A percentile compares a stretch with the other conserved stretches of the same genome.
phyloP scores from a whole-genome alignment of 2,329 filamentous ascomycete genomes.

The Penicillium hordei region DNA sequence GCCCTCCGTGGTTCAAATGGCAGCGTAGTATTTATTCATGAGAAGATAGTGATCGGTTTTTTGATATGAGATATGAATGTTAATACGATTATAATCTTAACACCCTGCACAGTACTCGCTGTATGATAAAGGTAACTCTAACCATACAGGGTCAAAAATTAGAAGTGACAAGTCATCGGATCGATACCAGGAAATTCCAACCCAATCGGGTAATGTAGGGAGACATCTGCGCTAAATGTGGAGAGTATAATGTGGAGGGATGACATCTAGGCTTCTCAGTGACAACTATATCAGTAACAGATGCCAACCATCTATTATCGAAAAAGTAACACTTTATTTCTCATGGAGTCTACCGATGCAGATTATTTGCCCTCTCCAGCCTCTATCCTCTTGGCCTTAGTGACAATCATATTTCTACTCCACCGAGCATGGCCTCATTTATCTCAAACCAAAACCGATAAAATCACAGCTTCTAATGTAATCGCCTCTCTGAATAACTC shows the following conservation, averaged over 20 bases:
- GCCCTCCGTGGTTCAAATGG: conserved; percentile 12
- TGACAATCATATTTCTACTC: conserved; percentile 15
- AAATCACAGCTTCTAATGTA: background rate
- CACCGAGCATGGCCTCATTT: conserved; percentile 15
- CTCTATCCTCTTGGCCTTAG: conserved; percentile 15
- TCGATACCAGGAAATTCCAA: conserved; percentile 24
- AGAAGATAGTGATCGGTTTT: background rate
- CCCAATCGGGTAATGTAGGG: conserved; percentile 24
- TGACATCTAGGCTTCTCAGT: conserved; percentile 3
- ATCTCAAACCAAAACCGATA: background rate
- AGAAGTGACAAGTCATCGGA: background rate
- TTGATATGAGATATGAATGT: background rate
- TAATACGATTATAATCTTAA: background rate
- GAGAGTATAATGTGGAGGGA: conserved; percentile 20
- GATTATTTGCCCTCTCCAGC: conserved; percentile 11
- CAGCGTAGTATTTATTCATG: conserved; percentile 12
- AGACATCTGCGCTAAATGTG: conserved; percentile 1
- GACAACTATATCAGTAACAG: conserved; percentile 18
- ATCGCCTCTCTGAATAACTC: background rate
- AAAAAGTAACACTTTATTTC: background rate
- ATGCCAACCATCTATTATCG: background rate
- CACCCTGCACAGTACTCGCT: background rate
- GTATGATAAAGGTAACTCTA: background rate
- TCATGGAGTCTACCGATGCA: conserved; percentile 20
- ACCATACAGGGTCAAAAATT: background rate